Evolutionary conservation across 768 basidiomycete genomes (phyloP).

Genomic region (Hericium erinaceus): DNA sequence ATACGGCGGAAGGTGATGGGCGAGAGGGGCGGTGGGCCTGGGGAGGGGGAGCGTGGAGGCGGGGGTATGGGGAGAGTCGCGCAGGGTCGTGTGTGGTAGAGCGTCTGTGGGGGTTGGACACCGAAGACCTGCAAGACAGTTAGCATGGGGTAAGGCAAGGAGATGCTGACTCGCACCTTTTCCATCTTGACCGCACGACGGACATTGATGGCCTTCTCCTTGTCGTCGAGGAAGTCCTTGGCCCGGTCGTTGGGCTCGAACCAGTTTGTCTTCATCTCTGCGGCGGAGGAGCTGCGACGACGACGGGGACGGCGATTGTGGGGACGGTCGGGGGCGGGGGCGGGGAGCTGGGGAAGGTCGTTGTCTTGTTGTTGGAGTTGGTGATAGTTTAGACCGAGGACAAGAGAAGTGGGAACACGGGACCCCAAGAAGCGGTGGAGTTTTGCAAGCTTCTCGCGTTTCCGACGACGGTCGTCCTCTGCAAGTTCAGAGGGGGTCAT

Average conservation of each 20-base stretch:
- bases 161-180: constrained; percentile 40
- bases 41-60: constrained; percentile 10
- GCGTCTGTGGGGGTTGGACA: constrained; percentile 64
- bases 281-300: constrained; percentile 45
- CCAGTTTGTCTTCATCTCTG: constrained; percentile 39
- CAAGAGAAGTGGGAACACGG: constrained; percentile 60
- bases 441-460: constrained; percentile 70
- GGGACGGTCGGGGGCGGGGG: constrained; percentile 10
- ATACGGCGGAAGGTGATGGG: background rate
- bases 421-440: constrained; percentile 84
- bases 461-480: constrained; percentile 57
- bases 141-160: background rate
- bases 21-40: constrained; percentile 11
- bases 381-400: constrained; percentile 37
- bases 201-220: constrained; percentile 74
- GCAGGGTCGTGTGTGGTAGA: constrained; percentile 60
- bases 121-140: constrained; percentile 58
- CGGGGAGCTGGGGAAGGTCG: constrained; percentile 20
- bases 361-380: constrained; percentile 6
- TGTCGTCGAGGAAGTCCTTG: constrained; percentile 60
- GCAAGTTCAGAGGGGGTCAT: constrained; percentile 28
- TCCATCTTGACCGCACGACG: constrained; percentile 82
- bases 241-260: constrained; percentile 49
- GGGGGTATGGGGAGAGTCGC: constrained; percentile 20
- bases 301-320: constrained; percentile 28